Base-by-base conservation (phyloP, 1,284 basidiomycete genomes). In the Phellinidium pouzarii region DNA sequence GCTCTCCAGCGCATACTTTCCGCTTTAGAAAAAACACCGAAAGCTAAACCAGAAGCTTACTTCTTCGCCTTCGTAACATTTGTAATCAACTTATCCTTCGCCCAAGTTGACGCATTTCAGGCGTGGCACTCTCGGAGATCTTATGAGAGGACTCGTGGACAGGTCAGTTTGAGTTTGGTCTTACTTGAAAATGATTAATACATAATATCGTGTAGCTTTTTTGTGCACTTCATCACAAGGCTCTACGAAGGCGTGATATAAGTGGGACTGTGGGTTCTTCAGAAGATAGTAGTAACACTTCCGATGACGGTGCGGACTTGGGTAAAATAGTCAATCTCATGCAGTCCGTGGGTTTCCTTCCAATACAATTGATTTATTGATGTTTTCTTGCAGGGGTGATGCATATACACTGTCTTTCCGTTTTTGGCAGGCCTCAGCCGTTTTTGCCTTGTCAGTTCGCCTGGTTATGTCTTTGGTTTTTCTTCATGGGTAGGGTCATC, bases 371-470 rank as follows among this genome's bases (percentile, higher is more conserved):
- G 34, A 23, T 11, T 3, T 36, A 1, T 26, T 11, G 53, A 34
- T 11, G 41, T n/a, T 40, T 23, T 14, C n/a, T 41, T 6, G 44
- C 46, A 85, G 82, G 64, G 82, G 82, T 20, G 83, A 86, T 64
- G 72, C 81, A 0, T 86, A 86, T 59, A 76, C 80, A n/a, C 80
- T 87, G 6, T 73, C 83, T 2, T 79, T 82, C 57, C 72, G 83
- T 5, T 86, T 86, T 62, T 86, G 82, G 83, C 76, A 82, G 42
- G 82, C 84, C 61, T 78, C 81, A 6, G 76, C 72, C 2, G 63
- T 91, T 23, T 85, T 88, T 61, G 73, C 74, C 2, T 79, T 84
- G 1, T 89, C 90, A 0, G 71, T 93, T 50, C 83, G 90, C 50
- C 74, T 92, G 29, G 70, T 74, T 14, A 85, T 93, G 46, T 87